These are phyloP conservation scores for Coleophoma eucalyptorum DNA, from an alignment of 2,329 filamentous ascomycete genomes.

Conservation along the genomic window DNA sequence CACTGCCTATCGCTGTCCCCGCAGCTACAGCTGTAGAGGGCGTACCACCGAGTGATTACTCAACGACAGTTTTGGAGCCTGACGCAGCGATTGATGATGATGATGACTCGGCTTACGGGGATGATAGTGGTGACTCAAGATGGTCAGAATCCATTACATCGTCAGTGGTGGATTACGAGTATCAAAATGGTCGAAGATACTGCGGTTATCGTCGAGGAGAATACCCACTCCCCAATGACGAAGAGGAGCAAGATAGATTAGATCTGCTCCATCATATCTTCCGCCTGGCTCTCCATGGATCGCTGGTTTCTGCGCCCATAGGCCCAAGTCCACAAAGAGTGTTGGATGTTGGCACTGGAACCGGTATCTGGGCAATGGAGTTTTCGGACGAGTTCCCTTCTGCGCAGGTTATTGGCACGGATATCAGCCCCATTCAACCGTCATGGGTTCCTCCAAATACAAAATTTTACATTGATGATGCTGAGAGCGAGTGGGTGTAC, in stretches of 20 bases:
- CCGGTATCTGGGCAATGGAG: constrained; percentile 36
- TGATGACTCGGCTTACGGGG: background rate
- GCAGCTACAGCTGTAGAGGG: too few species aligned
- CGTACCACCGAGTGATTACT: too few species aligned
- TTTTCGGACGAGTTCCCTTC: constrained; percentile 47
- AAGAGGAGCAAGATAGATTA: constrained; percentile 31
- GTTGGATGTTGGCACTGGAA: constrained; percentile 37
- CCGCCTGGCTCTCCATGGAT: constrained; percentile 17
- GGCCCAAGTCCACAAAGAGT: constrained; percentile 16
- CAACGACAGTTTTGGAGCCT: too few species aligned
- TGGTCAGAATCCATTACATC: constrained; percentile 29
- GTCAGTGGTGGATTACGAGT: constrained; percentile 38
- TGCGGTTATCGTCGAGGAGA: constrained; percentile 37
- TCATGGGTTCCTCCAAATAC: constrained; percentile 65
- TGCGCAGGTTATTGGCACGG: constrained; percentile 54
- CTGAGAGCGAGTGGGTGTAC: constrained; percentile 30
- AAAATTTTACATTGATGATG: constrained; percentile 54
- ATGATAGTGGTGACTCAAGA: background rate
- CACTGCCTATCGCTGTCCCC: too few species aligned
- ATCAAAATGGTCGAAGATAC: constrained; percentile 42
- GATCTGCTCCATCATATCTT: constrained; percentile 25
- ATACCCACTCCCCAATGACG: constrained; percentile 31
- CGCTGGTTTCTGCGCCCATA: constrained; percentile 12
- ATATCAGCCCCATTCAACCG: constrained; percentile 63
- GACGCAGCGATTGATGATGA: background rate